Evolutionary conservation across 164 flowering plant species (phyloP).

Genomic region (Tinospora cordifolia): DNA sequence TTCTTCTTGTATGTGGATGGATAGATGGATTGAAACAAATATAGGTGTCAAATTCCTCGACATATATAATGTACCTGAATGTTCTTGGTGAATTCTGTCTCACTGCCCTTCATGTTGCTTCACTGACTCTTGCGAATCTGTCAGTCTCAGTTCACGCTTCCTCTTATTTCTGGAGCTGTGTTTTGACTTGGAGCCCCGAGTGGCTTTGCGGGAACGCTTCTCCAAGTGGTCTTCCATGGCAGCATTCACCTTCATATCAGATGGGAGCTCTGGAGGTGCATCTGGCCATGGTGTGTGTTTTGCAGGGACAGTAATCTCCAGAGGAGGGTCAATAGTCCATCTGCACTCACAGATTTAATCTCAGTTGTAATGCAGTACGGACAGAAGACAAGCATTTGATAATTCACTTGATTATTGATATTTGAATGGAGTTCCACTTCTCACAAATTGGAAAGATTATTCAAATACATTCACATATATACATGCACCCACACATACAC

Average conservation of each 20-base stretch:
- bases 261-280: slow-evolving; percentile 79
- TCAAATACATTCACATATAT: too few relatives aligned
- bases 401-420: neutral
- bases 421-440: neutral
- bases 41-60: neutral
- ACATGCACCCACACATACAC: too few relatives aligned
- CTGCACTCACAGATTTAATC: slow-evolving; percentile 29
- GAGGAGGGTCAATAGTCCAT: slow-evolving; percentile 82
- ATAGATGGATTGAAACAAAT: slow-evolving; percentile 5
- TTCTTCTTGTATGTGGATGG: slow-evolving; percentile 6
- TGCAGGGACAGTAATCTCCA: slow-evolving; percentile 84
- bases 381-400: neutral
- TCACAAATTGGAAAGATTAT: neutral
- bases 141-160: slow-evolving; percentile 42
- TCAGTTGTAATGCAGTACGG: slow-evolving; percentile 2
- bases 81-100: slow-evolving; percentile 2
- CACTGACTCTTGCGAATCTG: slow-evolving; percentile 32
- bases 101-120: slow-evolving; percentile 30
- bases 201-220: slow-evolving; percentile 37
- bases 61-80: neutral
- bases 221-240: slow-evolving; percentile 32
- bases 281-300: slow-evolving; percentile 98
- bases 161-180: slow-evolving; percentile 56
- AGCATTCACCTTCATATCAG: slow-evolving; percentile 25
- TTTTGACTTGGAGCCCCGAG: slow-evolving; percentile 39